Base-by-base conservation (phyloP, 148 eudicot species). In the Amaranthus hypochondriacus region DNA sequence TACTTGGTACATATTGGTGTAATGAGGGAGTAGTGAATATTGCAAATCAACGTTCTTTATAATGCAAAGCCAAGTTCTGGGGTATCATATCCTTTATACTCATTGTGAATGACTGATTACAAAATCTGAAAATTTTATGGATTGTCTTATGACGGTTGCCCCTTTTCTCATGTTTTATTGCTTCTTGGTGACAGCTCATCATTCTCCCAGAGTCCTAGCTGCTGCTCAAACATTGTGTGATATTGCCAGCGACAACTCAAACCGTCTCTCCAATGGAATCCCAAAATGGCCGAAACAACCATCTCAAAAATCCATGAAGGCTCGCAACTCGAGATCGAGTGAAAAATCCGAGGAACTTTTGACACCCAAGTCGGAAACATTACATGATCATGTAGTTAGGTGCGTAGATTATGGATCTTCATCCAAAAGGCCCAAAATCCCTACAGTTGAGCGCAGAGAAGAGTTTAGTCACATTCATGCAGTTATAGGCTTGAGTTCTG, bases 201-300 rank as follows among this genome's bases (percentile, higher is more conserved):
- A 79, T 74, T 85, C 89, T 79, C 88, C 97, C 14, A 76, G 80
- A 77, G 67, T 81, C 57, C 53, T 88, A 70, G 76, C 77, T 61
- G 99, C 99, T 74, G 99, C 97, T 77, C 89, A 83, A 71, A 89
- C 89, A 13, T 84, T 95, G 18, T 84, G 81, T 69, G 85, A 86
- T 72, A 87, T 95, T 77, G 86, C 92, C 62, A 70, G 74, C 50
- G 58, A 71, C 58, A 71, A 68, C 52, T 69, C 55, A 7, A 88
- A 82, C 73, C 82, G 81, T 70, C 78, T 75, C 75, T 62, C 77
- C 11, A 77, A 56, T 53, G 84, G 76, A 62, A 72, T 78, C 7
- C 50, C 80, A 47, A 87, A 83, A 77, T 87, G 86, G 87, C 83
- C 86, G 13, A 88, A 90, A 75, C 86, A 73, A 75, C 86, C 92